A percentile compares a stretch with the other conserved stretches of the same genome.
Conservation (phyloP, 371 early-diverging fungal genomes). For the Actinomucor elegans region DNA sequence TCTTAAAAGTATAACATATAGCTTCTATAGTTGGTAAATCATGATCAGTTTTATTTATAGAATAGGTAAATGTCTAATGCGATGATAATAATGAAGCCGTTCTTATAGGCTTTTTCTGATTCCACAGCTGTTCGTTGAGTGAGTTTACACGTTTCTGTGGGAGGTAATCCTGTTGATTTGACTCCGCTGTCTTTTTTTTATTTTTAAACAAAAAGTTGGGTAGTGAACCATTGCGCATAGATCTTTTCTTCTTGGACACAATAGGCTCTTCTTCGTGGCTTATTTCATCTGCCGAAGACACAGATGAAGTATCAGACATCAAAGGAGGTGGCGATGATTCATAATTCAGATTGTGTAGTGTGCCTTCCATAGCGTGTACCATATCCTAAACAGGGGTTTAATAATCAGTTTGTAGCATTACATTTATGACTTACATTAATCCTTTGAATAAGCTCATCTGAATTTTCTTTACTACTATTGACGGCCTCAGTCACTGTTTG, state of each 20-base stretch:
- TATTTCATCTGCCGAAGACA: conserved; percentile 2
- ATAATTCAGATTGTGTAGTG: not conserved
- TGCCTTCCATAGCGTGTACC: conserved; percentile 23
- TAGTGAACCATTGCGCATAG: not conserved
- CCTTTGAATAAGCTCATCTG: conserved; percentile 17
- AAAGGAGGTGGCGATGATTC: not conserved
- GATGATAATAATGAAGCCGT: conserved; percentile 1
- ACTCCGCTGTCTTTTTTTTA: not conserved
- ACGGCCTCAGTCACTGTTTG: not conserved
- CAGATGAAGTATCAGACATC: conserved; percentile 5
- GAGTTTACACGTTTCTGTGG: not conserved
- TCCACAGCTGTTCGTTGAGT: not conserved
- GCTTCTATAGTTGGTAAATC: too few relatives aligned
- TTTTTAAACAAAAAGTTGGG: conserved; percentile 4
- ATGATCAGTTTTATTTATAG: too few relatives aligned
- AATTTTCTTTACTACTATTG: conserved; percentile 2
- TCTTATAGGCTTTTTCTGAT: conserved; percentile 5
- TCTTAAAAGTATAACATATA: too few relatives aligned
- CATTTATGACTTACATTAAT: conserved; percentile 12
- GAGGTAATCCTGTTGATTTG: too few relatives aligned
- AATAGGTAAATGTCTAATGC: too few relatives aligned
- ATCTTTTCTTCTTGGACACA: not conserved
- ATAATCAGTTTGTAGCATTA: not conserved
- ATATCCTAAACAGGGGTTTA: conserved; percentile 17
- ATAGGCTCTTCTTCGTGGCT: not conserved